These are phyloP conservation scores for Dimargaris xerosporica DNA, from an alignment of 192 early-diverging fungal genomes.

Conservation along the genomic window DNA sequence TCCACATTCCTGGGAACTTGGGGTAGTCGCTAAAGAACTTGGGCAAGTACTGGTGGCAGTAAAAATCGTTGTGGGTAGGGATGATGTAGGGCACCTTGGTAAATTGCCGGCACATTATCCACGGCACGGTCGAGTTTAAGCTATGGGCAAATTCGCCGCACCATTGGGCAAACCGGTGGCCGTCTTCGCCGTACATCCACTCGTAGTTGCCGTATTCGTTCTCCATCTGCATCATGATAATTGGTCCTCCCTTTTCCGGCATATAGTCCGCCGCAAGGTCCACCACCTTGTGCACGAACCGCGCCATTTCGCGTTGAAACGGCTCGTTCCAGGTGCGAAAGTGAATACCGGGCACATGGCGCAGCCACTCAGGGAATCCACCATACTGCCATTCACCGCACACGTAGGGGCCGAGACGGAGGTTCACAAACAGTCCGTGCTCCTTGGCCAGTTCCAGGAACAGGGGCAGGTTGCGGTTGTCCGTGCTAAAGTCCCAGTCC, in stretches of 20 bases:
- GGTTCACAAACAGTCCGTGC: slow-evolving; percentile 34
- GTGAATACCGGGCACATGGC: slow-evolving; percentile 28
- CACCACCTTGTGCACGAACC: slow-evolving; percentile 28
- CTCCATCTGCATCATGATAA: slow-evolving; percentile 47
- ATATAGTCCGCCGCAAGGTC: slow-evolving; percentile 22
- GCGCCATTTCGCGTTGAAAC: slow-evolving; percentile 27
- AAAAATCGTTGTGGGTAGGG: slow-evolving; percentile 36
- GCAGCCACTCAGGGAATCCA: slow-evolving; percentile 41
- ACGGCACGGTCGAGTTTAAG: slow-evolving; percentile 32
- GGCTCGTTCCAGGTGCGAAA: slow-evolving; percentile 31
- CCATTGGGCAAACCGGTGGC: slow-evolving; percentile 21
- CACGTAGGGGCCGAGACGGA: slow-evolving; percentile 45
- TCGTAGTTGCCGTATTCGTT: slow-evolving; percentile 39
- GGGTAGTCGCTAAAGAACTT: slow-evolving; percentile 19
- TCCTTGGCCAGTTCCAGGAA: slow-evolving; percentile 30
- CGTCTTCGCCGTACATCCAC: slow-evolving; percentile 20
- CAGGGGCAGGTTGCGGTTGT: slow-evolving; percentile 31
- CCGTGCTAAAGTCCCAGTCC: slow-evolving; percentile 36
- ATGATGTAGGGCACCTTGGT: slow-evolving; percentile 19
- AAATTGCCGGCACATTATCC: slow-evolving; percentile 46
- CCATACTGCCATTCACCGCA: slow-evolving; percentile 46
- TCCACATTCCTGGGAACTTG: slow-evolving; percentile 33
- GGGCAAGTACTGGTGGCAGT: slow-evolving; percentile 30
- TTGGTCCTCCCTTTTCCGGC: slow-evolving; percentile 38
- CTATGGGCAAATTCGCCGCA: slow-evolving; percentile 21